phyloP scores from a whole-genome alignment of 768 basidiomycete genomes.

The Boletus edulis region DNA sequence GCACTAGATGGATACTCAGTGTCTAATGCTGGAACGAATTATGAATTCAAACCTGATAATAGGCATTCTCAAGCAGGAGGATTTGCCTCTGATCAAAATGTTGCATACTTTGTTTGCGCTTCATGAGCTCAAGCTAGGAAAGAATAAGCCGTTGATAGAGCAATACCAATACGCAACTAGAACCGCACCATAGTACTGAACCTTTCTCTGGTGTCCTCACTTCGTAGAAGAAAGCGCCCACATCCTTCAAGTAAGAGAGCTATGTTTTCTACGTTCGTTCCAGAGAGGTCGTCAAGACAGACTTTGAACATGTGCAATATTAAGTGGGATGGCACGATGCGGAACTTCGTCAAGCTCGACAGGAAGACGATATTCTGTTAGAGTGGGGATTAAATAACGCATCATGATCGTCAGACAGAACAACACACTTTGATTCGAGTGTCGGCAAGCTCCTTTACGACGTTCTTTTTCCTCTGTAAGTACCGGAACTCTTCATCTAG shows the following conservation, averaged over 20 bases:
- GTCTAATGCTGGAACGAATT: background rate
- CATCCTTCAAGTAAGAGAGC: conserved; percentile 91
- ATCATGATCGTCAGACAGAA: background rate
- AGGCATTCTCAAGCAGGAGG: conserved; percentile 93
- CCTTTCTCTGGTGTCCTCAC: conserved; percentile 82
- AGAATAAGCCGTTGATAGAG: conserved; percentile 7
- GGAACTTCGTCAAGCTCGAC: conserved; percentile 94
- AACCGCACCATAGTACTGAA: conserved; percentile 80
- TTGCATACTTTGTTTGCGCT: conserved; percentile 89
- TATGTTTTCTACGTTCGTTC: conserved; percentile 90
- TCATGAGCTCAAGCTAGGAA: conserved; percentile 84
- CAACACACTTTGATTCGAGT: conserved; percentile 71
- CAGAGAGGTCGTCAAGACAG: conserved; percentile 92
- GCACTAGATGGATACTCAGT: conserved; percentile 53
- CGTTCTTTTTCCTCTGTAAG: conserved; percentile 89
- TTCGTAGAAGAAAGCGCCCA: conserved; percentile 85
- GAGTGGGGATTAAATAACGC: background rate
- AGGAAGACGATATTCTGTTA: conserved; percentile 82
- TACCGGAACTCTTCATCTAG: conserved; percentile 97
- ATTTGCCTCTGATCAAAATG: conserved; percentile 91
- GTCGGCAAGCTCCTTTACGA: conserved; percentile 87
- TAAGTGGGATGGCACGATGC: conserved; percentile 84
- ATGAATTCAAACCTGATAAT: conserved; percentile 72
- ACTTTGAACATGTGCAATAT: conserved; percentile 97
- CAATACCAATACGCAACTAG: background rate